These are phyloP conservation scores for Nakazawaea pomicola DNA, from an alignment of 805 yeast genomes.

Conservation along the genomic window DNA sequence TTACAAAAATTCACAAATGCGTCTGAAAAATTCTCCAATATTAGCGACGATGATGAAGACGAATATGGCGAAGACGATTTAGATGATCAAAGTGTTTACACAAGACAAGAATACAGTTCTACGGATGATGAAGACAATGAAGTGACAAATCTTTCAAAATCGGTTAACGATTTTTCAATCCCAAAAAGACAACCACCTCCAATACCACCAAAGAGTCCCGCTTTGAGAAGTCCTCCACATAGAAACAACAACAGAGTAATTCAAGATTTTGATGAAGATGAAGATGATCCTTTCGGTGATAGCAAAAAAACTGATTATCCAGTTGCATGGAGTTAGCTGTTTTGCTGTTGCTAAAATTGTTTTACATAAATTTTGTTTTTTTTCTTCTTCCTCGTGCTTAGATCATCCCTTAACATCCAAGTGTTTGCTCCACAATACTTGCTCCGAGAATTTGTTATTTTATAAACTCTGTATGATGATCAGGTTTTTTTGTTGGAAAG, in stretches of 20 bases:
- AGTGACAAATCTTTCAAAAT: background rate
- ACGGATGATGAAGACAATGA: constrained; percentile 2
- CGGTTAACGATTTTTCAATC: background rate
- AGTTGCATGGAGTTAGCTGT: constrained; percentile 4
- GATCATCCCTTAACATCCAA: too few species aligned
- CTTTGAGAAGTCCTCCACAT: constrained; percentile 1
- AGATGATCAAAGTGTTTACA: constrained; percentile 27
- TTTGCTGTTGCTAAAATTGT: background rate
- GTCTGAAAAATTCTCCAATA: constrained; percentile 37
- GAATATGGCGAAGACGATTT: constrained; percentile 34
- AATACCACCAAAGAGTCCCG: constrained; percentile 8
- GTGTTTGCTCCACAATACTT: too few species aligned
- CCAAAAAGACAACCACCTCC: constrained; percentile 10
- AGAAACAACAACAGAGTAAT: constrained; percentile 17
- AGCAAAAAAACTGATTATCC: constrained; percentile 23
- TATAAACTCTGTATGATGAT: too few species aligned
- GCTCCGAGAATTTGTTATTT: too few species aligned
- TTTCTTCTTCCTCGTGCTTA: too few species aligned
- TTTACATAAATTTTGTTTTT: too few species aligned
- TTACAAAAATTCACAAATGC: constrained; percentile 63
- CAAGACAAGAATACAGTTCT: constrained; percentile 2
- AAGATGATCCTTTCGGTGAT: constrained; percentile 51
- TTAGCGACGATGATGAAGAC: constrained; percentile 36
- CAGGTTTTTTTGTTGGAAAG: too few species aligned
- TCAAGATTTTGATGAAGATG: constrained; percentile 18